Evolutionary conservation across 495 filamentous ascomycete species (phyloP), one percentile per base, ranked within the genome.

Genomic region (Pyrenula aspistea): DNA sequence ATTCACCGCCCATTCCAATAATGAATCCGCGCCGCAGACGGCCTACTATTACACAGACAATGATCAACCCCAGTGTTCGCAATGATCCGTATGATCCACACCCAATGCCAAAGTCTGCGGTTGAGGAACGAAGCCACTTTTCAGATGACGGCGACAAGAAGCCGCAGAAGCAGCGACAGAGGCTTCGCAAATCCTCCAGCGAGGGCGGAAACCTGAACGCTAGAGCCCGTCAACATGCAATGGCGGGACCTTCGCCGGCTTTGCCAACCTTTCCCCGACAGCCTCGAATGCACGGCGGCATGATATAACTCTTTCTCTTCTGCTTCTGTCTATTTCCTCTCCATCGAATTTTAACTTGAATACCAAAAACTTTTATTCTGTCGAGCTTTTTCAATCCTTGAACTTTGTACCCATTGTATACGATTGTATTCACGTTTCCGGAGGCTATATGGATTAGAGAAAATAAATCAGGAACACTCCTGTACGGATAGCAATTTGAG

Each of bases 21-120:
- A 85, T 87, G 71, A 86, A 88, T 66, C 85, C 85, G 3, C 79
- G 82, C 20, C 77, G 85, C 22, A 79, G 82, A 20, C 82, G 84
- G 25, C 74, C 71, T 51, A 79, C 79, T 0, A 76, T 75, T 8
- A 71, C 76, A 0, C 74, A 77, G 51, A 74, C 75, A 2, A 76
- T 81, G 20, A 65, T 82, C 4, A 77, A 1, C 70, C 80, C 56
- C 75, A 73, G 58, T 64, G 65, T 50, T 69, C 73, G 63, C 64
- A 60, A 62, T 62, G 67, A 54, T 63, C 73, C 36, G 58, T 67
- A 8, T 60, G 61, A 21, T 65, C 66, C 2, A 56, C 60, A 1
- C 49, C 66, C 0, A 63, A 65, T 10, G 58, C 60, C 23, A 68
- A 67, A 15, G 49, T 62, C 61, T 51, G 71, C 55, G 53, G 57